phyloP scores from a whole-genome alignment of 768 basidiomycete species.

The Rhodotorula toruloides region DNA sequence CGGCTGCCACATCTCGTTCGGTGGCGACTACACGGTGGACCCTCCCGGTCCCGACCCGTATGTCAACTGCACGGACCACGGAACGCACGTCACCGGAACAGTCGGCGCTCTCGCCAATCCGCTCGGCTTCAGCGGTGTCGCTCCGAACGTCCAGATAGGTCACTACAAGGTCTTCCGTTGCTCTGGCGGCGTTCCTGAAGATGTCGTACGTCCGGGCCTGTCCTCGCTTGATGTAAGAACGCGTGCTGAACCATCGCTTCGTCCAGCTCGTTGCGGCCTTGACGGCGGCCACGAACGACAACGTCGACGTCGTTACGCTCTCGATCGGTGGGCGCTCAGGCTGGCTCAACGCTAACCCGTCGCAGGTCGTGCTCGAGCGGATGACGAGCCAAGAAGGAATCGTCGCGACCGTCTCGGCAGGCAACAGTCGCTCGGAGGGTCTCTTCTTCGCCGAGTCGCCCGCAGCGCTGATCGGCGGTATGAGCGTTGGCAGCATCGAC shows the following conservation, averaged over 20 bases:
- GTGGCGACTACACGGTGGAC: slow-evolving; percentile 53
- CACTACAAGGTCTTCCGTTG: slow-evolving; percentile 60
- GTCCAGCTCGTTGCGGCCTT: slow-evolving; percentile 43
- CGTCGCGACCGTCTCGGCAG: slow-evolving; percentile 53
- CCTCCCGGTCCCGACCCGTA: slow-evolving; percentile 53
- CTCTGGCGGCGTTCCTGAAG: slow-evolving; percentile 49
- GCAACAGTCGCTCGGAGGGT: slow-evolving; percentile 57
- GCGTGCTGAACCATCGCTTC: not conserved
- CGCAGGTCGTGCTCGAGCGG: slow-evolving; percentile 58
- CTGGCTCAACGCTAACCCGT: slow-evolving; percentile 58
- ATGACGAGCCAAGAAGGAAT: slow-evolving; percentile 52
- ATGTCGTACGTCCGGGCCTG: no score
- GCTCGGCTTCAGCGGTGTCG: slow-evolving; percentile 67
- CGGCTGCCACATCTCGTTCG: slow-evolving; percentile 47
- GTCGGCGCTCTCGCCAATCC: slow-evolving; percentile 59
- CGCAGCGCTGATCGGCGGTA: slow-evolving; percentile 52
- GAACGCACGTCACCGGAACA: slow-evolving; percentile 53
- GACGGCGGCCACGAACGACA: slow-evolving; percentile 53
- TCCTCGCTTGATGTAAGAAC: no score
- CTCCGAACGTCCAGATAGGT: slow-evolving; percentile 57
- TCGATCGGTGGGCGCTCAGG: slow-evolving; percentile 62
- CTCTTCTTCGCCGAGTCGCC: slow-evolving; percentile 59
- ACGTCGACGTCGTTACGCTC: slow-evolving; percentile 59
- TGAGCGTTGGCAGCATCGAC: slow-evolving; percentile 47
- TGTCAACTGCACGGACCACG: not conserved